These are phyloP conservation scores for Syzygium grande DNA, from an alignment of 345 rosid genomes.

Conservation along the genomic window DNA sequence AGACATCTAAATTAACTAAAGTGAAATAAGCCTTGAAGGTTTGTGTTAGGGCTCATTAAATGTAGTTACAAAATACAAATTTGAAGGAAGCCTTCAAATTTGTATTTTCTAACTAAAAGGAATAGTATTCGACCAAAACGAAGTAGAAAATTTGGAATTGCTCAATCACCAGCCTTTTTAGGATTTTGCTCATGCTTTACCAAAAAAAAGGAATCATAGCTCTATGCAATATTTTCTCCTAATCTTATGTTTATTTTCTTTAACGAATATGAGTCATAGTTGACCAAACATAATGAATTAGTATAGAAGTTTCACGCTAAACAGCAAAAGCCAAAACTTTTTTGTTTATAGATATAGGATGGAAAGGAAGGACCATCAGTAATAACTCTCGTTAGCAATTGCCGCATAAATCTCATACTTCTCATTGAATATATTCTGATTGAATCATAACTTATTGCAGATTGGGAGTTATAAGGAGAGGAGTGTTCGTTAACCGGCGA, in stretches of 20 bases:
- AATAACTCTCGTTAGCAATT: not conserved
- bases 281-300: not conserved
- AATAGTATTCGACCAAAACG: not conserved
- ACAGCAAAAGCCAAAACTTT: not conserved
- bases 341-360: not conserved
- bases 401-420: not conserved
- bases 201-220: too few relatives aligned
- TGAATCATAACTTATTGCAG: not conserved
- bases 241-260: not conserved
- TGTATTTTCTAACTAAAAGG: not conserved
- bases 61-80: not conserved
- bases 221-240: too few relatives aligned
- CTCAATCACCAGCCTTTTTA: not conserved
- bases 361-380: not conserved
- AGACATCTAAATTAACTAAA: not conserved
- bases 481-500: too few relatives aligned
- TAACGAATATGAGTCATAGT: not conserved
- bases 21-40: not conserved
- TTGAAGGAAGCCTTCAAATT: not conserved
- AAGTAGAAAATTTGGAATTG: not conserved
- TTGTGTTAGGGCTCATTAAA: not conserved
- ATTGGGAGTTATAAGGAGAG: too few relatives aligned
- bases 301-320: not conserved
- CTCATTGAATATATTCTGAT: not conserved
- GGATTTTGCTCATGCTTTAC: not conserved